phyloP scores from a whole-genome alignment of 148 eudicot genomes.

The Gaultheria prostrata region DNA sequence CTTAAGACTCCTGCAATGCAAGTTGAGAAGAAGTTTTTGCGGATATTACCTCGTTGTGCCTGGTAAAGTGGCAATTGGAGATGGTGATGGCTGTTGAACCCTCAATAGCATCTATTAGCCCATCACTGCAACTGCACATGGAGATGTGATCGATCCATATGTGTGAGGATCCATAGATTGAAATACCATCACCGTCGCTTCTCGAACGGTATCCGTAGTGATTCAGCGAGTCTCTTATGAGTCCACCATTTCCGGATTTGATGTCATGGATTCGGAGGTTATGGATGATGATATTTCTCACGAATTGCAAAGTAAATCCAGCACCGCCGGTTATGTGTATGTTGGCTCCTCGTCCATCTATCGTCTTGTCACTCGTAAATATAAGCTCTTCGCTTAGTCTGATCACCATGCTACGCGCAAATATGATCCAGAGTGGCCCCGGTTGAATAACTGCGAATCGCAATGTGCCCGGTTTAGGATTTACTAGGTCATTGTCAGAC shows the following conservation, averaged over 20 bases:
- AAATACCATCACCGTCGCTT: conserved; percentile 53
- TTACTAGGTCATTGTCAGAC: conserved; percentile 38
- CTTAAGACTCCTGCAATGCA: background rate
- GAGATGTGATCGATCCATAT: conserved; percentile 59
- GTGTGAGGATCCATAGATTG: conserved; percentile 46
- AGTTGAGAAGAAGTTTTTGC: background rate
- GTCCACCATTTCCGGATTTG: conserved; percentile 35
- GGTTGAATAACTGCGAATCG: conserved; percentile 50
- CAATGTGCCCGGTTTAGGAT: conserved; percentile 53
- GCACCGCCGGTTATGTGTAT: conserved; percentile 47
- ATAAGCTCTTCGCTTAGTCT: conserved; percentile 41
- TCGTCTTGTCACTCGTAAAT: conserved; percentile 44
- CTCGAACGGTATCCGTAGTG: conserved; percentile 37
- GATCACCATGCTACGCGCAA: conserved; percentile 35
- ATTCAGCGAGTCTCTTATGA: conserved; percentile 36
- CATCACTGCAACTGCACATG: conserved; percentile 49
- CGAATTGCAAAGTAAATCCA: conserved; percentile 44
- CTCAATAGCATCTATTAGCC: conserved; percentile 44
- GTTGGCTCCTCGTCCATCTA: conserved; percentile 48
- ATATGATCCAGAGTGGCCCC: conserved; percentile 51
- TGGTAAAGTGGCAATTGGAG: conserved; percentile 52
- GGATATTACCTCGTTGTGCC: conserved; percentile 44
- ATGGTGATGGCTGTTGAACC: conserved; percentile 55
- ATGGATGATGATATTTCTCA: conserved; percentile 47
- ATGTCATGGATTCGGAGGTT: conserved; percentile 38